Evolutionary conservation across 2,329 filamentous ascomycete genomes (phyloP).

Genomic region (Alternaria triticina): DNA sequence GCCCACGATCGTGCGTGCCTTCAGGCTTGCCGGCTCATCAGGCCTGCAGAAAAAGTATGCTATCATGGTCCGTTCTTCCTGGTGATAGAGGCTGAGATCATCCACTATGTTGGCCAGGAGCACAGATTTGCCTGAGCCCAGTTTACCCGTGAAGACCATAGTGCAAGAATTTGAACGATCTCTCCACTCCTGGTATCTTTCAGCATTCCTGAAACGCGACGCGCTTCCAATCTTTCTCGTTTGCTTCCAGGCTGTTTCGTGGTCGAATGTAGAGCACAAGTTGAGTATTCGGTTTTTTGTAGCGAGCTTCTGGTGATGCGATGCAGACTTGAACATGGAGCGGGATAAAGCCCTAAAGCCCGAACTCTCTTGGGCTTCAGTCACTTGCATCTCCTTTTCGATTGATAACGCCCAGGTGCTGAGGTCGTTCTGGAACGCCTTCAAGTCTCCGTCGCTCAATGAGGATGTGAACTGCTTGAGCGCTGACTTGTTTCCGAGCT

Average conservation of each 20-base stretch:
- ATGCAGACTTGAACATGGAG: conserved; percentile 19
- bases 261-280: conserved; percentile 52
- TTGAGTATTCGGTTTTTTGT: conserved; percentile 44
- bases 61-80: conserved; percentile 8
- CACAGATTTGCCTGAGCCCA: conserved; percentile 57
- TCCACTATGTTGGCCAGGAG: conserved; percentile 53
- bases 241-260: conserved; percentile 52
- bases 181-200: conserved; percentile 40
- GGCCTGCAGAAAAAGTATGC: conserved; percentile 39
- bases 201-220: conserved; percentile 5
- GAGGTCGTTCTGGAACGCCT: conserved; percentile 44
- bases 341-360: conserved; percentile 27
- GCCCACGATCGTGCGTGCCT: conserved; percentile 32
- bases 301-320: conserved; percentile 18
- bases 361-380: conserved; percentile 38
- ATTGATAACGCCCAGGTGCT: conserved; percentile 46
- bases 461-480: conserved; percentile 41
- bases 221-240: conserved; percentile 50
- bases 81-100: conserved; percentile 19
- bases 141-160: conserved; percentile 48
- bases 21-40: conserved; percentile 28
- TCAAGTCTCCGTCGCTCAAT: conserved; percentile 42
- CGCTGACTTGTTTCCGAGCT: conserved; percentile 42
- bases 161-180: conserved; percentile 29
- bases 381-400: conserved; percentile 41